phyloP scores from a whole-genome alignment of 345 rosid genomes.

The Lagerstroemia speciosa region DNA sequence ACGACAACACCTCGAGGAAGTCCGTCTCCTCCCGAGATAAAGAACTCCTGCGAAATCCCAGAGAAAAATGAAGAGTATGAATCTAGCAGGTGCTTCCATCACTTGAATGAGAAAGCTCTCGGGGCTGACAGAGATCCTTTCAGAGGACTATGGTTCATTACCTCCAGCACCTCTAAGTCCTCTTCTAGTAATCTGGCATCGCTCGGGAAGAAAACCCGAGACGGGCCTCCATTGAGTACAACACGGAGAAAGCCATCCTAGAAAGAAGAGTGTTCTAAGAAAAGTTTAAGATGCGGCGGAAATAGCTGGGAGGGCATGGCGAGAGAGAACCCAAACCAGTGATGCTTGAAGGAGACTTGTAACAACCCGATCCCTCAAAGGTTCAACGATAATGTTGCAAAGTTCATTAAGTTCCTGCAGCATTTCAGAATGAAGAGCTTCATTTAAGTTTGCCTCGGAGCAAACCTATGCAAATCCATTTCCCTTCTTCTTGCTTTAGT shows the following conservation, averaged over 20 bases:
- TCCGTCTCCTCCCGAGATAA: slow-evolving; percentile 94
- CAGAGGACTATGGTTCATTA: slow-evolving; percentile 10
- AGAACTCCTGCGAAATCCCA: slow-evolving; percentile 62
- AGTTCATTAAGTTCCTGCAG: slow-evolving; percentile 82
- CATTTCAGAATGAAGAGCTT: slow-evolving; percentile 7
- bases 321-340: slow-evolving; percentile 44
- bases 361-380: slow-evolving; percentile 84
- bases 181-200: slow-evolving; percentile 82
- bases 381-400: slow-evolving; percentile 72
- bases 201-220: slow-evolving; percentile 50
- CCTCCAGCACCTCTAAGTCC: slow-evolving; percentile 86
- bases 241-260: slow-evolving; percentile 92
- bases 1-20: slow-evolving; percentile 97
- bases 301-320: background rate
- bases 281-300: slow-evolving; percentile 10
- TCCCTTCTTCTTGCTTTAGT: too few species aligned
- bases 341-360: slow-evolving; percentile 96
- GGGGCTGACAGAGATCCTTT: too few species aligned
- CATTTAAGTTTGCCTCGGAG: background rate
- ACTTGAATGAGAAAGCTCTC: too few species aligned
- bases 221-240: slow-evolving; percentile 76
- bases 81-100: too few species aligned
- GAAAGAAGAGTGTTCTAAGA: slow-evolving; percentile 12
- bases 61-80: too few species aligned
- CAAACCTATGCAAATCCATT: too few species aligned